These are phyloP conservation scores for Ceratocystis eucalypticola DNA, from an alignment of 2,329 filamentous ascomycete genomes.

Conservation along the genomic window DNA sequence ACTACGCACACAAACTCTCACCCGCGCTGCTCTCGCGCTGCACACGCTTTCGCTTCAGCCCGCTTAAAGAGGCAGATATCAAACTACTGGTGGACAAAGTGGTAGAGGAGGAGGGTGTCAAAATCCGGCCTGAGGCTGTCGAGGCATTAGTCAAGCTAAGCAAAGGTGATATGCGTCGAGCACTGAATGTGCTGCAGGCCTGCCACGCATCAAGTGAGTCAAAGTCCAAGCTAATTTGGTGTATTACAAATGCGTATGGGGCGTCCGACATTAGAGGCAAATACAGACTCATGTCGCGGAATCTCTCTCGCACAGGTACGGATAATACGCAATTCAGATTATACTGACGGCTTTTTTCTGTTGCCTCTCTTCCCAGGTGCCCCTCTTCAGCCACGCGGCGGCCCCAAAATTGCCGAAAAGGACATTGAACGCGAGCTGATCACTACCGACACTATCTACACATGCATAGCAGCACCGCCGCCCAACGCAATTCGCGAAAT, in stretches of 20 bases:
- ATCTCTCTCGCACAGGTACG: not conserved
- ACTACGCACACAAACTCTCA: conserved; percentile 96
- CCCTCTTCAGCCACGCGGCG: conserved; percentile 48
- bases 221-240: not conserved
- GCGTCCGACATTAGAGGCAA: not conserved
- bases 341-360: conserved; percentile 1
- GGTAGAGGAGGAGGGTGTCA: conserved; percentile 71
- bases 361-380: conserved; percentile 37
- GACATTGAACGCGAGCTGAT: conserved; percentile 60
- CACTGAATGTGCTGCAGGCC: conserved; percentile 88
- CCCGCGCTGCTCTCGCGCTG: conserved; percentile 85
- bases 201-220: conserved; percentile 79
- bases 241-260: not conserved
- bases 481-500: conserved; percentile 80
- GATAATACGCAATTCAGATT: not conserved
- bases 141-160: conserved; percentile 75
- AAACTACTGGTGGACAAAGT: conserved; percentile 75
- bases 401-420: conserved; percentile 45
- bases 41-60: conserved; percentile 89
- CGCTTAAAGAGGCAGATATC: conserved; percentile 80
- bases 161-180: conserved; percentile 91
- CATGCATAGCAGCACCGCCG: conserved; percentile 90
- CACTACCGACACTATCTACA: conserved; percentile 91
- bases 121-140: conserved; percentile 66
- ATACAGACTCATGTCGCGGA: not conserved